Conservation (phyloP, 2,329 filamentous ascomycete species). For the Colletotrichum kahawae region DNA sequence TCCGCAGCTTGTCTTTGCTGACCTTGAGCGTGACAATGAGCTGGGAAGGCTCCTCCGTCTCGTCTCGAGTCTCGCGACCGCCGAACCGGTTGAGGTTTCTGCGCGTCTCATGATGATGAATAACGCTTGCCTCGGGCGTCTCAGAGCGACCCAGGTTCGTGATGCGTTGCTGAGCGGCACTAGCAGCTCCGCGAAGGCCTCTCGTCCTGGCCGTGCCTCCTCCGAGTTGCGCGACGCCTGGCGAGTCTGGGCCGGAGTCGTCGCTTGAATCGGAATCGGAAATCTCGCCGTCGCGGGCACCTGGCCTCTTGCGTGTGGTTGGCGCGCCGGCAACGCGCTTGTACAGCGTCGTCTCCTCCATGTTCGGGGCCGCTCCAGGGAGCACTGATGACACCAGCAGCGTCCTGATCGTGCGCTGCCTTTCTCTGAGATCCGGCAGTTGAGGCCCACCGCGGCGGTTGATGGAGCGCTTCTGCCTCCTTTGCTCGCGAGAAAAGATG, state of each 20-base stretch:
- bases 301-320: constrained; percentile 61
- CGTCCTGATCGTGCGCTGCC: constrained; percentile 90
- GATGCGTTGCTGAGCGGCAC: constrained; percentile 86
- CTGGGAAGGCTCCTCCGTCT: constrained; percentile 75
- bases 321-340: constrained; percentile 72
- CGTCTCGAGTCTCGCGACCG: constrained; percentile 72
- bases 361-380: constrained; percentile 78
- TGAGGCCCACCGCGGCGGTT: constrained; percentile 92
- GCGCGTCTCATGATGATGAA: constrained; percentile 72
- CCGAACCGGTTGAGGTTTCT: constrained; percentile 62
- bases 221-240: constrained; percentile 72
- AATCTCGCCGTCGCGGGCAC: constrained; percentile 69
- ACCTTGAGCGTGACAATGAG: constrained; percentile 80
- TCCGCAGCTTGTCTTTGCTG: constrained; percentile 71
- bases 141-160: constrained; percentile 82
- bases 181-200: constrained; percentile 87
- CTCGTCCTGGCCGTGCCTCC: constrained; percentile 83
- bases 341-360: constrained; percentile 87
- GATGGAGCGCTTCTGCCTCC: constrained; percentile 92
- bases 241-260: constrained; percentile 86
- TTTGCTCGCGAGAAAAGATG: constrained; percentile 91
- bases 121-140: constrained; percentile 77
- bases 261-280: constrained; percentile 94
- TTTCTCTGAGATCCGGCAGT: constrained; percentile 93
- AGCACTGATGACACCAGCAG: constrained; percentile 91